phyloP scores from a whole-genome alignment of 2,329 filamentous ascomycete genomes.

The Microascus cirrosus region DNA sequence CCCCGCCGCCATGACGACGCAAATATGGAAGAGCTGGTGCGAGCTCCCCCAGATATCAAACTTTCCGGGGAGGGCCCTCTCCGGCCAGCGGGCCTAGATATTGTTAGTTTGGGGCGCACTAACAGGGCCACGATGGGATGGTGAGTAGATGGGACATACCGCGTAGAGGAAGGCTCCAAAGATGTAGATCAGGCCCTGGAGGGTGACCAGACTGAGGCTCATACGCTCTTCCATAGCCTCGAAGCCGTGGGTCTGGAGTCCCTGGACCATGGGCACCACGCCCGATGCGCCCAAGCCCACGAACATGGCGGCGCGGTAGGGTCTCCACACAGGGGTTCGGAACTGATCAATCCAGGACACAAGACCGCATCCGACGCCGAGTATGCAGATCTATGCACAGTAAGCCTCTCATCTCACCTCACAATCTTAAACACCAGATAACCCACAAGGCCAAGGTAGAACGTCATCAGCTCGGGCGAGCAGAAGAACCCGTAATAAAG shows the following conservation, averaged over 20 bases:
- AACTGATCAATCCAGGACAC: slow-evolving; percentile 77
- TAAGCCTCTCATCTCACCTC: slow-evolving; percentile 9
- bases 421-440: background rate
- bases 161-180: slow-evolving; percentile 79
- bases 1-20: slow-evolving; percentile 72
- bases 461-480: slow-evolving; percentile 48
- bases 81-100: slow-evolving; percentile 62
- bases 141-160: slow-evolving; percentile 32
- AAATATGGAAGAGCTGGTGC: slow-evolving; percentile 91
- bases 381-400: slow-evolving; percentile 55
- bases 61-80: slow-evolving; percentile 62
- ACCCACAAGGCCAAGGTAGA: slow-evolving; percentile 67
- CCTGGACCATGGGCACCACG: slow-evolving; percentile 73
- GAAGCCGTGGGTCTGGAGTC: slow-evolving; percentile 55
- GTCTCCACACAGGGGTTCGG: slow-evolving; percentile 71
- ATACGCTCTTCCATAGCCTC: slow-evolving; percentile 58
- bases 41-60: slow-evolving; percentile 92
- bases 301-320: slow-evolving; percentile 83
- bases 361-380: slow-evolving; percentile 65
- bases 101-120: slow-evolving; percentile 9
- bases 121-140: background rate
- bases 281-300: slow-evolving; percentile 77
- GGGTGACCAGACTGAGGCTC: slow-evolving; percentile 67
- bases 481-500: slow-evolving; percentile 81
- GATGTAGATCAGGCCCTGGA: slow-evolving; percentile 78